Evolutionary conservation across 352 stramenopile species (phyloP).

Genomic region (Aphanomyces cochlioides): DNA sequence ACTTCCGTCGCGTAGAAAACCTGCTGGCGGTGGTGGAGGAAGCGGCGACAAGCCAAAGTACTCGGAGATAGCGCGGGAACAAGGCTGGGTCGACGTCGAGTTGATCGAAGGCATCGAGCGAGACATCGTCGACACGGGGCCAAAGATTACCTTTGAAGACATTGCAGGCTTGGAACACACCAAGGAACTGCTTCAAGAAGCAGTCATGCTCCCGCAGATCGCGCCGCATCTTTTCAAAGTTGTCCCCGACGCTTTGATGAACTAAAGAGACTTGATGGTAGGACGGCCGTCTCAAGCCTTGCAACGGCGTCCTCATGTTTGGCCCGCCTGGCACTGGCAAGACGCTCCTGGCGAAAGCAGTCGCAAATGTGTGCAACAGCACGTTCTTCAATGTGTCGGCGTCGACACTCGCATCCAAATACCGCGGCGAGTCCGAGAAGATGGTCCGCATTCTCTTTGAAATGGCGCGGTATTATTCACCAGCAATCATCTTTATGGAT

Average conservation of each 20-base stretch:
- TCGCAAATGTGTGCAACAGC: conserved; percentile 93
- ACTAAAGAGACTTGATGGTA: conserved; percentile 25
- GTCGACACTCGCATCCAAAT: conserved; percentile 90
- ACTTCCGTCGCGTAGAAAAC: background rate
- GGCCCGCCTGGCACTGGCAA: conserved; percentile 87
- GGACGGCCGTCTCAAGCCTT: conserved; percentile 74
- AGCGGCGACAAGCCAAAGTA: conserved; percentile 55
- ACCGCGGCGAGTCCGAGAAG: conserved; percentile 93
- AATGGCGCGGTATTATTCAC: conserved; percentile 96
- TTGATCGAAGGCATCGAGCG: conserved; percentile 83
- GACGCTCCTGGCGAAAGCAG: conserved; percentile 84
- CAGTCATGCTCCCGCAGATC: conserved; percentile 81
- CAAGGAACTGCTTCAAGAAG: conserved; percentile 78
- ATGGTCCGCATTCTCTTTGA: conserved; percentile 97
- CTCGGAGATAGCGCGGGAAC: conserved; percentile 68
- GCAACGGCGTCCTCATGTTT: conserved; percentile 83
- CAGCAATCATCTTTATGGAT: conserved; percentile 98
- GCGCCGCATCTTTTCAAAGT: conserved; percentile 80
- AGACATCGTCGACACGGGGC: conserved; percentile 75
- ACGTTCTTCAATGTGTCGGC: conserved; percentile 98
- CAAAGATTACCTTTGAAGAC: conserved; percentile 68
- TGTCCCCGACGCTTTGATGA: background rate
- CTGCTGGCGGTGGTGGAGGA: background rate
- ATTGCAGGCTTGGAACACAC: conserved; percentile 78
- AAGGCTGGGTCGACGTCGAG: conserved; percentile 68